These are phyloP conservation scores for Candida methanosorbosa DNA, from an alignment of 805 yeast genomes.

Conservation along the genomic window DNA sequence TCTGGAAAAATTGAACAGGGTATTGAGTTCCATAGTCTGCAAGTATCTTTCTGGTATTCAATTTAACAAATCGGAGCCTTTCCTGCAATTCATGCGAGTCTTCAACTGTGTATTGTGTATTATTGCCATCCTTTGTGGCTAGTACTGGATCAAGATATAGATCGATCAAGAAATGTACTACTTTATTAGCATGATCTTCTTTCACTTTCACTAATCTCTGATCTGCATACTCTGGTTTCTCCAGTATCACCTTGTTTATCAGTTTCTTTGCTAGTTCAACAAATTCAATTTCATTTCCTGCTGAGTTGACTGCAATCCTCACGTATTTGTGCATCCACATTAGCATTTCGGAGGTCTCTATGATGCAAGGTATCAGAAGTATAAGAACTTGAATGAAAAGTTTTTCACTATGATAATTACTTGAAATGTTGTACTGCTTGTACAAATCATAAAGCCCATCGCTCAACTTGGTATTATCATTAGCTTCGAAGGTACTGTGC, in stretches of 20 bases:
- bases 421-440: slow-evolving; percentile 20
- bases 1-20: slow-evolving; percentile 26
- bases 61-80: slow-evolving; percentile 36
- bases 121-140: slow-evolving; percentile 9
- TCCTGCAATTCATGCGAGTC: slow-evolving; percentile 34
- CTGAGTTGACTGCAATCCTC: slow-evolving; percentile 48
- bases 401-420: slow-evolving; percentile 24
- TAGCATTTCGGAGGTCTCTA: slow-evolving; percentile 22
- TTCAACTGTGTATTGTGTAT: slow-evolving; percentile 3
- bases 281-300: slow-evolving; percentile 37
- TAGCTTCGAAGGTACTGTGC: slow-evolving; percentile 27
- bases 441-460: slow-evolving; percentile 29
- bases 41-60: slow-evolving; percentile 33
- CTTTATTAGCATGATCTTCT: slow-evolving; percentile 8
- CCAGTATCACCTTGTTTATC: slow-evolving; percentile 4
- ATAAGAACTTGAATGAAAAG: slow-evolving; percentile 31
- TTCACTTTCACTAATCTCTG: slow-evolving; percentile 3
- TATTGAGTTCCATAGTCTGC: slow-evolving; percentile 32
- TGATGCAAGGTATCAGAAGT: slow-evolving; percentile 24
- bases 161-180: slow-evolving; percentile 10
- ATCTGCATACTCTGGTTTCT: not conserved
- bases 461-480: slow-evolving; percentile 23
- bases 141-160: slow-evolving; percentile 10
- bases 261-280: slow-evolving; percentile 1
- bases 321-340: slow-evolving; percentile 43